phyloP scores from a whole-genome alignment of 306 rosid genomes.

The Begonia peltatifolia region DNA sequence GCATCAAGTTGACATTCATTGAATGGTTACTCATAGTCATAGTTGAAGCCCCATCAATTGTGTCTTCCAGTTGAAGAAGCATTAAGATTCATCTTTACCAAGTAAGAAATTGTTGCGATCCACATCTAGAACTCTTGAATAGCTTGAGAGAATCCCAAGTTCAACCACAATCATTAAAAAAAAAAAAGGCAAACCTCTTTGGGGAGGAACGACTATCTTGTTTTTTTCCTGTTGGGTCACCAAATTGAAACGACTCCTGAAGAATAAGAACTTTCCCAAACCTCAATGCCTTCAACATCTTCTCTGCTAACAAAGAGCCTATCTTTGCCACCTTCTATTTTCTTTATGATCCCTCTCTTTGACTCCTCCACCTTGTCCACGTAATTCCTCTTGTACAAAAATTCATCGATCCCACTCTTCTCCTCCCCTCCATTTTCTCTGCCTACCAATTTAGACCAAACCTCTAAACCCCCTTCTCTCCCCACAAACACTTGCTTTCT shows the following conservation, averaged over 20 bases:
- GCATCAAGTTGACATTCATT: no score
- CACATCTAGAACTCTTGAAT: no score
- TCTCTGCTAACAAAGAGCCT: constrained; percentile 73
- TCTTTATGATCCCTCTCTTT: constrained; percentile 53
- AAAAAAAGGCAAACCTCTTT: no score
- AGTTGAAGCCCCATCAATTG: no score
- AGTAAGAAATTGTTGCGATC: no score
- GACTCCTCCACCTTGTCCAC: constrained; percentile 57
- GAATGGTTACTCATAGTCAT: no score
- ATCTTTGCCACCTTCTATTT: constrained; percentile 77
- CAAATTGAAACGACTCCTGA: constrained; percentile 23
- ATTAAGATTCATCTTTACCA: no score
- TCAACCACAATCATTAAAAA: no score
- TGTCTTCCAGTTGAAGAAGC: no score
- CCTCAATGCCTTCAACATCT: constrained; percentile 76
- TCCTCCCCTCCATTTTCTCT: constrained; percentile 18
- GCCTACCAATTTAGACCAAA: constrained; percentile 45
- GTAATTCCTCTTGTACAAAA: constrained; percentile 53
- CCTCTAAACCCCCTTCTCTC: constrained; percentile 70
- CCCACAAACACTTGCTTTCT: constrained; percentile 60
- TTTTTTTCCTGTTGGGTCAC: constrained; percentile 7
- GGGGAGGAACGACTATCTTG: no score
- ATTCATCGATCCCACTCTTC: no score
- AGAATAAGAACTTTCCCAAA: constrained; percentile 74
- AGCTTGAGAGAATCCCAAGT: no score